Conservation (phyloP, 2,329 filamentous ascomycete species). For the Penicillium capsulatum region DNA sequence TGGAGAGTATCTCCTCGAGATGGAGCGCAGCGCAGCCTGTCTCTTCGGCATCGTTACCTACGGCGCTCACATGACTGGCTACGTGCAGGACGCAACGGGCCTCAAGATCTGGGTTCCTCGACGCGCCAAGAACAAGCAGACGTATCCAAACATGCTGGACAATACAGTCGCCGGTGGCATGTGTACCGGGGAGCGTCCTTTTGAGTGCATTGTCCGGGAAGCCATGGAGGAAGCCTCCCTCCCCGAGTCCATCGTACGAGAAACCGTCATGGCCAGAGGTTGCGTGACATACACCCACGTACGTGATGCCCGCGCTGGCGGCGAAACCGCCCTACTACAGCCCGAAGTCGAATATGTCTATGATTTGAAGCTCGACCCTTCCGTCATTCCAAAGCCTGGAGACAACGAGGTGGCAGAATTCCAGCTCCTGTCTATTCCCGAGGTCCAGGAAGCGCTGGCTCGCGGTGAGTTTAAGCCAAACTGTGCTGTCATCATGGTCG, state of each 20-base stretch:
- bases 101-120: slow-evolving; percentile 81
- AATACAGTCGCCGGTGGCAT: slow-evolving; percentile 90
- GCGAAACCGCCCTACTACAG: slow-evolving; percentile 76
- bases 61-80: slow-evolving; percentile 77
- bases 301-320: slow-evolving; percentile 70
- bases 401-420: slow-evolving; percentile 90
- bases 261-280: slow-evolving; percentile 57
- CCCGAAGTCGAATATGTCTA: slow-evolving; percentile 91
- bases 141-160: slow-evolving; percentile 87
- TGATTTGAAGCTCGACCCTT: slow-evolving; percentile 70
- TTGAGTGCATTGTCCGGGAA: slow-evolving; percentile 80
- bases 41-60: slow-evolving; percentile 74
- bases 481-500: slow-evolving; percentile 75
- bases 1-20: slow-evolving; percentile 60
- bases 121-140: slow-evolving; percentile 72
- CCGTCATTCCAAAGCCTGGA: slow-evolving; percentile 67
- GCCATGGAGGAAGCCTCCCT: slow-evolving; percentile 84
- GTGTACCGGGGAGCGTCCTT: slow-evolving; percentile 71
- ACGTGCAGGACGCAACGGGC: slow-evolving; percentile 54
- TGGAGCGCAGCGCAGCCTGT: slow-evolving; percentile 71
- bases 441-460: slow-evolving; percentile 66
- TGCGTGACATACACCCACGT: slow-evolving; percentile 82
- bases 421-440: slow-evolving; percentile 68
- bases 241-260: slow-evolving; percentile 63
- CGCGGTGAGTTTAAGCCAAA: slow-evolving; percentile 86